Conservation (phyloP, 140 eudicot genomes). For the Anethum foeniculum region DNA sequence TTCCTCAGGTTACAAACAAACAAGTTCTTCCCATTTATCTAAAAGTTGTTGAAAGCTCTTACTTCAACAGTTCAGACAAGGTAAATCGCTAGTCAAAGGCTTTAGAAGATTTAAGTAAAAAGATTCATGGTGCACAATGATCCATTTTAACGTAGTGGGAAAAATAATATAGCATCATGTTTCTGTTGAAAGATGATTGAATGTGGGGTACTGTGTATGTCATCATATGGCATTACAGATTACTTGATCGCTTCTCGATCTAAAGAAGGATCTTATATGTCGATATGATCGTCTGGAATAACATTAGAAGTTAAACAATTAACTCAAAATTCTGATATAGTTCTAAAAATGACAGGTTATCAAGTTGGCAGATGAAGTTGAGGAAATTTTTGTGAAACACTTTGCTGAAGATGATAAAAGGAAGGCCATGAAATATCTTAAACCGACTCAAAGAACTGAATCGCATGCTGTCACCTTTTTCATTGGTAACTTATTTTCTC, state of each 20-base stretch:
- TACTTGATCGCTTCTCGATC: conserved; percentile 22
- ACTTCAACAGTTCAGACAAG: conserved; percentile 93
- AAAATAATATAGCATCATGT: conserved; percentile 13
- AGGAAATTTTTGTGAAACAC: conserved; percentile 68
- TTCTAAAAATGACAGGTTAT: conserved; percentile 38
- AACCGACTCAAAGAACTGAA: conserved; percentile 81
- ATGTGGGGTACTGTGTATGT: conserved; percentile 27
- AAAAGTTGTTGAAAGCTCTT: conserved; percentile 91
- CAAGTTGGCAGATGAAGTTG: conserved; percentile 79
- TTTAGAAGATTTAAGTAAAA: conserved; percentile 3
- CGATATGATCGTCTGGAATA: conserved; percentile 30
- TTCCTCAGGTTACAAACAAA: conserved; percentile 85
- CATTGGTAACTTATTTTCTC: conserved; percentile 54
- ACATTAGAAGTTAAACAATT: not conserved
- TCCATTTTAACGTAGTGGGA: conserved; percentile 13
- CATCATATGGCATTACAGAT: conserved; percentile 22
- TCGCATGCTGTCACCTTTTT: conserved; percentile 88
- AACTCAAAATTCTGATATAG: conserved; percentile 1
- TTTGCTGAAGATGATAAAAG: conserved; percentile 64
- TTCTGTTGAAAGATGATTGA: conserved; percentile 35
- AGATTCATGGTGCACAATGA: conserved; percentile 23
- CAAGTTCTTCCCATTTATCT: conserved; percentile 81
- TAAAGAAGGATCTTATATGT: conserved; percentile 22
- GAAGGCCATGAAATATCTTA: conserved; percentile 94
- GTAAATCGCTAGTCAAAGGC: conserved; percentile 25